Evolutionary conservation across 768 basidiomycete species (phyloP).

Genomic region (Tylopilus felleus): DNA sequence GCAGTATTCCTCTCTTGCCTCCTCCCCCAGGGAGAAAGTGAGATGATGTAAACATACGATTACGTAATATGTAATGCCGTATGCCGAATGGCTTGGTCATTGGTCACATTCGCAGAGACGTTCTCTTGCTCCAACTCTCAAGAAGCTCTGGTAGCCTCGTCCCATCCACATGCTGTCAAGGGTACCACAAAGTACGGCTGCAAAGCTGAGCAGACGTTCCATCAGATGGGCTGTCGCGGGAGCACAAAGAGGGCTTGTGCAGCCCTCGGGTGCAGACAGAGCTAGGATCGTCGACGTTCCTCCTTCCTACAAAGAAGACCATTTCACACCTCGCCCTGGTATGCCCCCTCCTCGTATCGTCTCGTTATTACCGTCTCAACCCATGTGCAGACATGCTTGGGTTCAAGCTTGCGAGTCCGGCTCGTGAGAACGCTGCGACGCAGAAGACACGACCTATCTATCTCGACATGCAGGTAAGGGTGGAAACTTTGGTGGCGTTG

Average conservation of each 20-base stretch:
- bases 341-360: conserved; percentile 10
- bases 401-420: conserved; percentile 71
- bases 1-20: conserved; percentile 68
- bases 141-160: conserved; percentile 2
- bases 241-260: conserved; percentile 62
- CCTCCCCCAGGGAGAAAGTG: conserved; percentile 72
- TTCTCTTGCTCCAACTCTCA: background rate
- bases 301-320: conserved; percentile 62
- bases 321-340: conserved; percentile 74
- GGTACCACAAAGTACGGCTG: conserved; percentile 39
- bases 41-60: conserved; percentile 17
- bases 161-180: conserved; percentile 53
- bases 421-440: conserved; percentile 51
- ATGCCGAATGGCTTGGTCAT: conserved; percentile 7
- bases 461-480: conserved; percentile 89
- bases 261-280: conserved; percentile 78
- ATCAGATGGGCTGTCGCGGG: conserved; percentile 20
- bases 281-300: conserved; percentile 83
- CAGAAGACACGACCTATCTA: conserved; percentile 87
- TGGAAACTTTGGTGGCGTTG: background rate
- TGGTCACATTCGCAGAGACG: too few species aligned
- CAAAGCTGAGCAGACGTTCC: conserved; percentile 28
- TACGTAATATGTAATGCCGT: conserved; percentile 24
- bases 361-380: background rate
- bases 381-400: conserved; percentile 73